Base-by-base conservation (phyloP, 2,329 filamentous ascomycete species). In the Phyllosticta capitalensis region DNA sequence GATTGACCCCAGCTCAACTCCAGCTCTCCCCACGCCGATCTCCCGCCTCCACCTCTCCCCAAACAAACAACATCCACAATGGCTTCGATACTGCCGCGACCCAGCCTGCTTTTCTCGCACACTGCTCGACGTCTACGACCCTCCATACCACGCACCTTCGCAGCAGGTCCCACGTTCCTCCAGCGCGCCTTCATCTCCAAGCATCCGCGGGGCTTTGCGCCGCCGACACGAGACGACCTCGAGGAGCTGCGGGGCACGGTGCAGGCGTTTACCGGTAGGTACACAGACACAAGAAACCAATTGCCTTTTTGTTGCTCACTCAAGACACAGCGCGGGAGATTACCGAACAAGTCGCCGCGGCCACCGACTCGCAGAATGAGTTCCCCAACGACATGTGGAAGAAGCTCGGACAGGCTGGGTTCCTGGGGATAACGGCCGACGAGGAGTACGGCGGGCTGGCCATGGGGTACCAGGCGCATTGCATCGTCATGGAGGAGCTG, bases 381-480 rank as follows among this genome's bases (percentile, higher is more conserved):
- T 99, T 99, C 73, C 94, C 94, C 3, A 81, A 84, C 55, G 85
- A 88, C 6, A 92, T 99, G 87, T 99, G 94, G 94, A 80, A 81
- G 72, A 96, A 96, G 76, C 79, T 99, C 55, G 94, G 94, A 63
- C 88, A 91, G 64, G 94, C 94, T 33, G 94, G 84, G 69, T 88
- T 97, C 66, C 81, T 97, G 26, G 94, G 94, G 61, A 89, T 96
- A 67, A 97, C 94, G 9, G 94, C 90, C 19, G 90, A 96, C 68
- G 91, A 96, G 75, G 87, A 90, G 59, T 90, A 94, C 56, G 94
- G 94, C 45, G 94, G 92, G 1, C 75, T 97, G 52, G 89, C 81
- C 1, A 87, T 97, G 85, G 94, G 94, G 10, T 99, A 97, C 74
- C 92, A 97, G 77, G 92, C 94, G 52, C 94, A 99, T 76, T 95